Conservation (phyloP, 768 basidiomycete genomes). For the Coprinopsis cinerea region DNA sequence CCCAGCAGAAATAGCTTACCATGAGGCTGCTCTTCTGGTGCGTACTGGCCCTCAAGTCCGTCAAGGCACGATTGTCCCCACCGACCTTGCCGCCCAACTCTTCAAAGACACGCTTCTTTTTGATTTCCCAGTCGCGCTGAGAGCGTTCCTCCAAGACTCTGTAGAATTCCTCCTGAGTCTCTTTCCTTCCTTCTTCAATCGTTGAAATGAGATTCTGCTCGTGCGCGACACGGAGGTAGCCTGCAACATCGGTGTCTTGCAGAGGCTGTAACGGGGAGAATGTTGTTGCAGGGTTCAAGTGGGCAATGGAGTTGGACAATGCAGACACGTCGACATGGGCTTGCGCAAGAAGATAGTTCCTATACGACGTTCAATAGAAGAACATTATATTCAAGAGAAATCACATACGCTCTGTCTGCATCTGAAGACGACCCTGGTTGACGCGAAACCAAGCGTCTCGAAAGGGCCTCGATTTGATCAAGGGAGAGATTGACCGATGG, state of each 20-base stretch:
- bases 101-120: constrained; percentile 86
- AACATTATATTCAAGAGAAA: constrained; percentile 5
- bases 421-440: constrained; percentile 61
- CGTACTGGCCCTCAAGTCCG: constrained; percentile 58
- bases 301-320: constrained; percentile 75
- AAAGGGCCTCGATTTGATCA: constrained; percentile 94
- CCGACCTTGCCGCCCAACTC: constrained; percentile 71
- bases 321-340: constrained; percentile 93
- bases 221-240: constrained; percentile 91
- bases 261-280: constrained; percentile 88
- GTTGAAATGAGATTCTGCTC: constrained; percentile 93
- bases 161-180: constrained; percentile 84
- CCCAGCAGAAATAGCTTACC: constrained; percentile 31
- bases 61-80: constrained; percentile 47
- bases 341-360: constrained; percentile 89
- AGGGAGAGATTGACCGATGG: constrained; percentile 86
- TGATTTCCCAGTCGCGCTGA: constrained; percentile 81
- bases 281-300: constrained; percentile 73
- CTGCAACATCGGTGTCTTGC: constrained; percentile 90
- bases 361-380: constrained; percentile 21
- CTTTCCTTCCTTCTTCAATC: constrained; percentile 82
- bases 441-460: constrained; percentile 72
- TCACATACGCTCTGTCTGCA: constrained; percentile 65
- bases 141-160: constrained; percentile 69
- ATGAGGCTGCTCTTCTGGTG: constrained; percentile 51